A percentile compares a stretch with the other conserved stretches of the same genome.
phyloP scores from a whole-genome alignment of 2,329 filamentous ascomycete genomes.

The Trichoderma lentiforme region DNA sequence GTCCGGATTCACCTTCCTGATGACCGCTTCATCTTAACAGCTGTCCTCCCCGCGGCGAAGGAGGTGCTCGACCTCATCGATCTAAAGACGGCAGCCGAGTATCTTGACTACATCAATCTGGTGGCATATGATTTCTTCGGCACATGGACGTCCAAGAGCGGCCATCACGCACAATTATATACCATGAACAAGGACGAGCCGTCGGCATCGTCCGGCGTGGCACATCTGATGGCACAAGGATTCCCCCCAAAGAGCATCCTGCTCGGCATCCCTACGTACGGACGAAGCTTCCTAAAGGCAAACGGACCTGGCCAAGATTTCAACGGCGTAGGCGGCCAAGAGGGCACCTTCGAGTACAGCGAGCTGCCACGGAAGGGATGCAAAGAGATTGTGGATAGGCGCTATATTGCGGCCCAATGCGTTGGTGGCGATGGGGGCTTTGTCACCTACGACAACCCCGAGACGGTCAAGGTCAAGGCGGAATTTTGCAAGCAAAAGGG shows the following conservation, averaged over 20 bases:
- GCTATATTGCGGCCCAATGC: conserved; percentile 67
- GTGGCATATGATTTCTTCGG: conserved; percentile 80
- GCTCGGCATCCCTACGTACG: conserved; percentile 72
- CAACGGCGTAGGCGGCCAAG: conserved; percentile 54
- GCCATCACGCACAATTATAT: conserved; percentile 75
- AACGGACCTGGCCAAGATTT: conserved; percentile 62
- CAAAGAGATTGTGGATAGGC: conserved; percentile 65
- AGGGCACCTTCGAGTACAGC: conserved; percentile 71
- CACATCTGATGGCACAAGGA: conserved; percentile 61
- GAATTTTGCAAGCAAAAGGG: conserved; percentile 67
- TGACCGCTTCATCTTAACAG: conserved; percentile 66
- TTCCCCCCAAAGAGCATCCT: conserved; percentile 70
- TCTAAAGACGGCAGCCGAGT: conserved; percentile 56
- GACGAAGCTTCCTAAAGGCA: conserved; percentile 68
- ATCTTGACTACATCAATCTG: conserved; percentile 73
- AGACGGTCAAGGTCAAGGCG: conserved; percentile 73
- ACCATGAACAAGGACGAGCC: conserved; percentile 56
- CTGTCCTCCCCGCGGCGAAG: conserved; percentile 66
- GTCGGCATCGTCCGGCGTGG: conserved; percentile 64
- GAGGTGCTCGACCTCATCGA: conserved; percentile 68
- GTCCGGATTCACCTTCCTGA: conserved; percentile 66
- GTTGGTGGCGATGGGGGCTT: conserved; percentile 72
- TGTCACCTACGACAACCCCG: conserved; percentile 74
- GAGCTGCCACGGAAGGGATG: conserved; percentile 61
- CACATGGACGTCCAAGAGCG: conserved; percentile 63